These are phyloP conservation scores for Colletotrichum graminicola DNA, from an alignment of 2,329 filamentous ascomycete species.

Conservation along the genomic window DNA sequence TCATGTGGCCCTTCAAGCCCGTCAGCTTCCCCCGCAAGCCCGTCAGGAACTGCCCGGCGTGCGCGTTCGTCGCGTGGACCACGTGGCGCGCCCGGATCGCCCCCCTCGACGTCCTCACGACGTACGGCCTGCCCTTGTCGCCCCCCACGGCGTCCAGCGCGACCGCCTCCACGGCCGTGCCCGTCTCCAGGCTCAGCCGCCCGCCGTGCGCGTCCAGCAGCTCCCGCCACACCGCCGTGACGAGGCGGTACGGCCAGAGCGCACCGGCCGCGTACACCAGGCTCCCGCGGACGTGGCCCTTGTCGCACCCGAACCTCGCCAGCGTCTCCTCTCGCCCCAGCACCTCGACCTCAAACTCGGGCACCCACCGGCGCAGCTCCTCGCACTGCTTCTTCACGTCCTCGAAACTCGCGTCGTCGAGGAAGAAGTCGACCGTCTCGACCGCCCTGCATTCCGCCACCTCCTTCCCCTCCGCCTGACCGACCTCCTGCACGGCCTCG, in stretches of 20 bases:
- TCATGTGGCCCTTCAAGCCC: constrained; percentile 62
- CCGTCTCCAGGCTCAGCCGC: constrained; percentile 54
- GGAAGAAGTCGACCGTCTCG: constrained; percentile 60
- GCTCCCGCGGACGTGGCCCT: constrained; percentile 54
- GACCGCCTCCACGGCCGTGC: constrained; percentile 51
- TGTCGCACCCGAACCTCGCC: constrained; percentile 52
- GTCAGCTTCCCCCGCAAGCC: constrained; percentile 60
- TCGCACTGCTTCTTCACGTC: constrained; percentile 50
- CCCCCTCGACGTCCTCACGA: constrained; percentile 60
- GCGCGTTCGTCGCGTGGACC: constrained; percentile 70
- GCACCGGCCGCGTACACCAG: constrained; percentile 61
- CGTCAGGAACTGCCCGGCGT: constrained; percentile 64
- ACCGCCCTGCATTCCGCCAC: constrained; percentile 58
- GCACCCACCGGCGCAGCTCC: constrained; percentile 53
- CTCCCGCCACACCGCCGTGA: constrained; percentile 59
- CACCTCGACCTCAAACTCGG: constrained; percentile 53
- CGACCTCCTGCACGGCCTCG: constrained; percentile 54
- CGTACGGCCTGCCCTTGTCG: constrained; percentile 50
- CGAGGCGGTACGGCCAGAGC: constrained; percentile 64
- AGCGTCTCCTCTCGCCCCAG: constrained; percentile 52
- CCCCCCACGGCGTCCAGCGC: constrained; percentile 28
- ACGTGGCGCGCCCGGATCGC: constrained; percentile 61
- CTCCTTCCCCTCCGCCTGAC: constrained; percentile 48
- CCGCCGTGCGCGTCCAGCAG: constrained; percentile 52
- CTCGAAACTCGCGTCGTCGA: constrained; percentile 53